Percentiles rank a stretch among this genome's conserved stretches.
Evolutionary conservation across 1,284 basidiomycete genomes (phyloP).

Genomic region (Puccinia coronata): DNA sequence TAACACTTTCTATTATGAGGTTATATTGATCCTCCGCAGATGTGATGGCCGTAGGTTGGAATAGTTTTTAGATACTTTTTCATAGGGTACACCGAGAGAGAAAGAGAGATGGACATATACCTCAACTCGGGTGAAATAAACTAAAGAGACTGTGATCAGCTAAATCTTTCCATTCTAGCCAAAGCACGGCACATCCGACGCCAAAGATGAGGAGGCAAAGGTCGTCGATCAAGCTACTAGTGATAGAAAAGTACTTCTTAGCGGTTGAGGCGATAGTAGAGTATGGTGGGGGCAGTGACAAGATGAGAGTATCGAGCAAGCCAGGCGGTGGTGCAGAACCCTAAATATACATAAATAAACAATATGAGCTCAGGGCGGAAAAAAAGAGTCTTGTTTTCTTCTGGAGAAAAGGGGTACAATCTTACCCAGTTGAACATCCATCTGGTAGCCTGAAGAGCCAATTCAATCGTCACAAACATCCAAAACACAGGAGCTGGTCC

Average conservation of each 20-base stretch:
- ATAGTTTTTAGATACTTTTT: background rate
- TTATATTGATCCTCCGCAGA: too few species aligned
- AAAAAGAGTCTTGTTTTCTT: background rate
- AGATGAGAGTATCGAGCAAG: conserved; percentile 29
- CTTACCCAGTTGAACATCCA: conserved; percentile 42
- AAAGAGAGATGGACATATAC: background rate
- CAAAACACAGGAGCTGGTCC: conserved; percentile 46
- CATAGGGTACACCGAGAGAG: background rate
- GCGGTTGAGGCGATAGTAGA: conserved; percentile 27
- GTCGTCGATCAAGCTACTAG: conserved; percentile 39
- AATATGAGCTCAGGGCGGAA: background rate
- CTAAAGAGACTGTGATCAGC: conserved; percentile 27
- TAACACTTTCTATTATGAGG: too few species aligned
- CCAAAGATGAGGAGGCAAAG: conserved; percentile 46
- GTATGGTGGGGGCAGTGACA: conserved; percentile 34
- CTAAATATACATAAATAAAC: background rate
- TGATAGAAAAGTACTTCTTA: conserved; percentile 40
- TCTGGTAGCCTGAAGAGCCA: conserved; percentile 35
- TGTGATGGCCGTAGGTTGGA: too few species aligned
- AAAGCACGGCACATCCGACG: conserved; percentile 36
- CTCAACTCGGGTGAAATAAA: conserved; percentile 24
- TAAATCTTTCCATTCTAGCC: conserved; percentile 39
- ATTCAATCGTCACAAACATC: conserved; percentile 49
- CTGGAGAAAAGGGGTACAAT: background rate
- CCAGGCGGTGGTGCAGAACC: conserved; percentile 14